Base-by-base conservation (phyloP, 768 basidiomycete genomes). In the Grammothele lineata region DNA sequence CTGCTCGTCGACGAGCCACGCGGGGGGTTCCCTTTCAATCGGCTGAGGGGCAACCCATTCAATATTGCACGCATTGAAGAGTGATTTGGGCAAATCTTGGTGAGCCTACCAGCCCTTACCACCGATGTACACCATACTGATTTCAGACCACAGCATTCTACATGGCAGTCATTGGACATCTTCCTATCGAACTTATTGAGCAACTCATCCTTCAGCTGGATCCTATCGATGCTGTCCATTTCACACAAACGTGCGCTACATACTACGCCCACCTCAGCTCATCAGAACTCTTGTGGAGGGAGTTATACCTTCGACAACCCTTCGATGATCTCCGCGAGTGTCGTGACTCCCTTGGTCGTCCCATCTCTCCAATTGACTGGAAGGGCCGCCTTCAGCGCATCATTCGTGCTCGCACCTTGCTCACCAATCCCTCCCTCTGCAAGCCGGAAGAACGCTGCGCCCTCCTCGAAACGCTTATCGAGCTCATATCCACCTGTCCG, bases 241-340 rank as follows among this genome's bases (percentile, higher is more conserved):
- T 77, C 32, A 68, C 83, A 0, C 78, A 80, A 58, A 75, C 77
- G 11, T 80, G 75, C 54, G 66, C 63, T 4, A 50, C 57, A 14
- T 66, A 76, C 40, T 63, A 68, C 45, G 57, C 54, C 3, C 52
- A 80, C 47, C 62, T 86, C 19, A 51, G 70, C 2, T 70, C 76
- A 52, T 67, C 67, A 22, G 66, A 76, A 39, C 64, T 86, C 30
- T 33, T 62, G 14, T 89, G 87, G 87, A 74, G 82, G 7, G 65
- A 63, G 8, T 69, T 88, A 5, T 89, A 87, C 62, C 79, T 89
- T 35, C 55, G 64, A 0, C 75, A 80, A 46, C 70, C 75, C 0
- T 71, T 85, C 46, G 87, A 88, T 48, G 83, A 88, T 55, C 84
- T 80, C 1, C 67, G 80, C 8, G 42, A 44, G n/a, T 75, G 80